phyloP scores from a whole-genome alignment of 2,329 filamentous ascomycete genomes.

The Aspergillus brunneoviolaceus region DNA sequence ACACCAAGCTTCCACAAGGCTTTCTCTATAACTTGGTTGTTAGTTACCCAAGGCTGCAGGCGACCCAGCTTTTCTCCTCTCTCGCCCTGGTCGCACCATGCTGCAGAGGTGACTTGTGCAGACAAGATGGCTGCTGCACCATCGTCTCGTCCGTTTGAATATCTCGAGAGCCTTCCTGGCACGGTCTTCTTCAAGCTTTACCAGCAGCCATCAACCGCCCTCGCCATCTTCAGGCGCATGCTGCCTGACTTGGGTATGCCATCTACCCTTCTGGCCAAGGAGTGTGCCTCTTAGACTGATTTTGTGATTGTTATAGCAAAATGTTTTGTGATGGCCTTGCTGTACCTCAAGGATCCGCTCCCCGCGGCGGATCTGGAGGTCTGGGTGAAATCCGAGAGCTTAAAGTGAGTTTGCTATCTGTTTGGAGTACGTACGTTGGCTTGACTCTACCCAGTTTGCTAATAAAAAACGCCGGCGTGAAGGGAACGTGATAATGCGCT shows the following conservation, averaged over 20 bases:
- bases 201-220: slow-evolving; percentile 89
- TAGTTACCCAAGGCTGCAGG: background rate
- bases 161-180: slow-evolving; percentile 86
- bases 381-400: slow-evolving; percentile 74
- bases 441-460: background rate
- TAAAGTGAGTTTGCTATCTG: slow-evolving; percentile 44
- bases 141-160: slow-evolving; percentile 68
- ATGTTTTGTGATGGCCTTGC: slow-evolving; percentile 89
- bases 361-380: slow-evolving; percentile 76
- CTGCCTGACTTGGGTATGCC: slow-evolving; percentile 78
- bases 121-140: slow-evolving; percentile 56
- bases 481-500: slow-evolving; percentile 83
- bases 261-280: background rate
- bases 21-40: background rate
- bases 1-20: slow-evolving; percentile 2
- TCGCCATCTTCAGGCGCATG: slow-evolving; percentile 97
- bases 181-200: slow-evolving; percentile 90
- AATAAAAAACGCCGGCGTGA: background rate
- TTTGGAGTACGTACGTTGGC: background rate
- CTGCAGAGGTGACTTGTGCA: slow-evolving; percentile 25
- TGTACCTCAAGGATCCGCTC: slow-evolving; percentile 84
- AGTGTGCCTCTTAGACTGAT: background rate
- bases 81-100: slow-evolving; percentile 22
- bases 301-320: slow-evolving; percentile 62
- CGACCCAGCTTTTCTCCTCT: background rate